A percentile compares a stretch with the other conserved stretches of the same genome.
phyloP scores from a whole-genome alignment of 1,284 basidiomycete species.

The Marasmius oreades region DNA sequence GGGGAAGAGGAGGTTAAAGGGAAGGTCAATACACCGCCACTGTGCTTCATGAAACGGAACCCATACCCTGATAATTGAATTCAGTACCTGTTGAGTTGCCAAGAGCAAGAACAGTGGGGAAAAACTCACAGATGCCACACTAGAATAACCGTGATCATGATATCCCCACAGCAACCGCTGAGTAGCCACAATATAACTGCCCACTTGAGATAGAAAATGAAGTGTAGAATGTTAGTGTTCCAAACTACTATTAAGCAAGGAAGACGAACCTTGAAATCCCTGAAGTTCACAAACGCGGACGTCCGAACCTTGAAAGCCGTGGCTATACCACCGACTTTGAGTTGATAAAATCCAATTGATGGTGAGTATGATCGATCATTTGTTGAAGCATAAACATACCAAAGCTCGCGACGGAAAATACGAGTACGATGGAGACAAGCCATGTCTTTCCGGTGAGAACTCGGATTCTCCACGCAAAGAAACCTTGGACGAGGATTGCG shows the following conservation, averaged over 20 bases:
- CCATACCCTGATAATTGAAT: constrained; percentile 1
- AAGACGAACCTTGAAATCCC: constrained; percentile 24
- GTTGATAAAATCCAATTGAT: constrained; percentile 1
- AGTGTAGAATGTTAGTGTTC: not conserved
- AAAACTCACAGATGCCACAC: constrained; percentile 32
- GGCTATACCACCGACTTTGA: constrained; percentile 25
- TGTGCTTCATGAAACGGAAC: not conserved
- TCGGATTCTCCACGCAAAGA: constrained; percentile 35
- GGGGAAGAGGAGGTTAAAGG: too few relatives aligned
- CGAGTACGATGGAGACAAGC: constrained; percentile 22
- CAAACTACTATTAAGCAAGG: not conserved
- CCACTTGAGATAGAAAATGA: constrained; percentile 13
- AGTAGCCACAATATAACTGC: constrained; percentile 28
- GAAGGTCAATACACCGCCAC: not conserved
- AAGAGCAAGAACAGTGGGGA: not conserved
- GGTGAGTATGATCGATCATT: not conserved
- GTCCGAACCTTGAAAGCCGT: constrained; percentile 24
- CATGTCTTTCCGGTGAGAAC: constrained; percentile 27
- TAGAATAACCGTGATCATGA: constrained; percentile 32
- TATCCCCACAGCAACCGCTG: constrained; percentile 29
- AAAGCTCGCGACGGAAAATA: constrained; percentile 23
- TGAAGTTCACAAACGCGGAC: constrained; percentile 29
- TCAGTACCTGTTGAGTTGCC: not conserved
- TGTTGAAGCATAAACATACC: constrained; percentile 12
- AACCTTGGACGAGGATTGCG: constrained; percentile 31